These are phyloP conservation scores for Streptanthus diversifolius DNA, from an alignment of 345 rosid genomes.

Conservation along the genomic window DNA sequence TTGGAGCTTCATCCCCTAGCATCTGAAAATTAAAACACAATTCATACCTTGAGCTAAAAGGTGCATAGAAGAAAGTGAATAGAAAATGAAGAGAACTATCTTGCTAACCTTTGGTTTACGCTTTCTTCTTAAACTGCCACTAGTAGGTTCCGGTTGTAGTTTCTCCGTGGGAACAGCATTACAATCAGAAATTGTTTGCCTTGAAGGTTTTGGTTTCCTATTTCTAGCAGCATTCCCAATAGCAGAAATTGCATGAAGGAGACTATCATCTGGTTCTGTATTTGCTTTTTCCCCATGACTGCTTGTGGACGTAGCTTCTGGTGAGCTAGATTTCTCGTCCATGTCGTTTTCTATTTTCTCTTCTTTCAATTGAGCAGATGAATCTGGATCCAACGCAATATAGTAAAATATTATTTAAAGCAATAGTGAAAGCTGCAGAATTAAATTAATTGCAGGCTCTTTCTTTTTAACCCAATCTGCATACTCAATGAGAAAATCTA, in stretches of 20 bases:
- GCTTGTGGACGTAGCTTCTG: constrained; percentile 52
- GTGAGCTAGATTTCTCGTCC: constrained; percentile 50
- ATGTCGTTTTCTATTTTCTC: constrained; percentile 44
- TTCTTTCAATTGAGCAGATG: constrained; percentile 63
- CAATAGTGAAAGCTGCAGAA: neutral
- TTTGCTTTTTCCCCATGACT: constrained; percentile 42
- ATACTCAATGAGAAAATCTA: constrained; percentile 14
- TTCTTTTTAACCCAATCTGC: neutral
- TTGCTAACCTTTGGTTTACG: constrained; percentile 37
- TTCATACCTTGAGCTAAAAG: constrained; percentile 7
- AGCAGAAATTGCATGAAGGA: constrained; percentile 29
- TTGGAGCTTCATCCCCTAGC: constrained; percentile 41
- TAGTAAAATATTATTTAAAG: neutral
- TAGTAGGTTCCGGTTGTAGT: constrained; percentile 37
- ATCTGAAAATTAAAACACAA: constrained; percentile 43
- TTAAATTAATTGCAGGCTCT: neutral
- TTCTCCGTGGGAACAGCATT: constrained; percentile 43
- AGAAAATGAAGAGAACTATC: constrained; percentile 9
- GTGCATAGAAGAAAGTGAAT: neutral
- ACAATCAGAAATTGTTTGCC: constrained; percentile 33
- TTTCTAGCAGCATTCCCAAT: constrained; percentile 39
- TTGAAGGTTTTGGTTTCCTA: constrained; percentile 55
- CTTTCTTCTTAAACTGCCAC: constrained; percentile 48
- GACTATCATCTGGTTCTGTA: constrained; percentile 45
- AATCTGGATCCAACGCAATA: constrained; percentile 47